These are phyloP conservation scores for Pseudotsuga menziesii DNA, from an alignment of 75 land plant species.

Conservation along the genomic window DNA sequence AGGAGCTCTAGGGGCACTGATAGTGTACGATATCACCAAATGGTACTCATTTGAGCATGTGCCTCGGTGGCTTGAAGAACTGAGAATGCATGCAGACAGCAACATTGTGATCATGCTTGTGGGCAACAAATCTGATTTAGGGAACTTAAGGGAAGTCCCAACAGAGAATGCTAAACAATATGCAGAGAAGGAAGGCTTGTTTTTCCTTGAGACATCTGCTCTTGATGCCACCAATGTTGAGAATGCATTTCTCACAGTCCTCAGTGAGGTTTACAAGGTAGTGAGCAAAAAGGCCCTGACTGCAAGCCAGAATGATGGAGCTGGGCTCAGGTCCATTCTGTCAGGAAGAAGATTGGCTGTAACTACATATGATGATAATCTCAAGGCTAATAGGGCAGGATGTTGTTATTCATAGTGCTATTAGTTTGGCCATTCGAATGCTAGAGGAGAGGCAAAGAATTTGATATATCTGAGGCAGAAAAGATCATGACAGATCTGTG, in stretches of 20 bases:
- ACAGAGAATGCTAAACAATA: slow-evolving; percentile 79
- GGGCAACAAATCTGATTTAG: slow-evolving; percentile 82
- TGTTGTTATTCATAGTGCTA: too few species aligned
- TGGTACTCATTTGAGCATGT: slow-evolving; percentile 70
- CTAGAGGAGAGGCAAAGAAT: too few species aligned
- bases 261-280: slow-evolving; percentile 77
- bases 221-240: slow-evolving; percentile 77
- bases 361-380: too few species aligned
- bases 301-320: slow-evolving; percentile 31
- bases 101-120: slow-evolving; percentile 71
- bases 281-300: slow-evolving; percentile 61
- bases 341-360: slow-evolving; percentile 18
- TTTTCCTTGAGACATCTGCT: slow-evolving; percentile 91
- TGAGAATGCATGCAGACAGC: slow-evolving; percentile 63
- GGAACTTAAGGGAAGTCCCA: slow-evolving; percentile 60
- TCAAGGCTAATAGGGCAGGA: too few species aligned
- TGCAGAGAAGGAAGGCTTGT: slow-evolving; percentile 71
- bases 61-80: slow-evolving; percentile 72
- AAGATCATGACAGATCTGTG: too few species aligned
- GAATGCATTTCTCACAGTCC: slow-evolving; percentile 63
- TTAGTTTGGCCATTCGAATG: too few species aligned
- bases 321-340: slow-evolving; percentile 33
- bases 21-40: slow-evolving; percentile 69
- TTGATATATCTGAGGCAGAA: too few species aligned
- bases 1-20: slow-evolving; percentile 71